A percentile compares a stretch with the other conserved stretches of the same genome.
Conservation (phyloP, 108 stramenopile species). For the Nitzschia sp. region DNA sequence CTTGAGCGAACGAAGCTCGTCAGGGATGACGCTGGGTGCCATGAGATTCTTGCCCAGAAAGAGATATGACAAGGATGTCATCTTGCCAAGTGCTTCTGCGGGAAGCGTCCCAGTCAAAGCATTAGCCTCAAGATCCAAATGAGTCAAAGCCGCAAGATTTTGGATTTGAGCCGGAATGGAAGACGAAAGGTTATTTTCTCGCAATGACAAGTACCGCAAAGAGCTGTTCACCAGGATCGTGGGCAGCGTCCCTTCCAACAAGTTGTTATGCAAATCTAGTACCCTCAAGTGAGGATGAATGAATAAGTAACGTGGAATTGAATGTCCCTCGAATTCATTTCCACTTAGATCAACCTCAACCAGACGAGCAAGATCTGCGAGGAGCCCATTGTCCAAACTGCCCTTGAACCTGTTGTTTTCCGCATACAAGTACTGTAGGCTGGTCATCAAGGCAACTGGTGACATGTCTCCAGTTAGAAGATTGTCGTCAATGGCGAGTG, state of each 20-base stretch:
- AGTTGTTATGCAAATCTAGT: slow-evolving; percentile 26
- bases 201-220: slow-evolving; percentile 32
- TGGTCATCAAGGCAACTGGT: slow-evolving; percentile 7
- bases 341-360: slow-evolving; percentile 41
- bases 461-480: slow-evolving; percentile 31
- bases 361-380: slow-evolving; percentile 16
- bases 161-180: slow-evolving; percentile 36
- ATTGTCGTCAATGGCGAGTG: slow-evolving; percentile 48
- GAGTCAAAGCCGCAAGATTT: slow-evolving; percentile 10
- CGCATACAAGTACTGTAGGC: slow-evolving; percentile 36
- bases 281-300: not conserved
- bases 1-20: slow-evolving; percentile 17
- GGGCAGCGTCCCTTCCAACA: slow-evolving; percentile 18
- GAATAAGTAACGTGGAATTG: slow-evolving; percentile 27
- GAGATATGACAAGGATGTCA: slow-evolving; percentile 21
- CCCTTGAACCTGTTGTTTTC: slow-evolving; percentile 33
- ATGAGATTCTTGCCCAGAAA: slow-evolving; percentile 34
- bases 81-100: not conserved
- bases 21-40: slow-evolving; percentile 17
- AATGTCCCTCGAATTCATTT: slow-evolving; percentile 15
- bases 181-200: slow-evolving; percentile 50
- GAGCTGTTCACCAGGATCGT: slow-evolving; percentile 17
- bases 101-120: slow-evolving; percentile 28
- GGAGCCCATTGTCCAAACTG: slow-evolving; percentile 21
- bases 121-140: slow-evolving; percentile 33